phyloP scores from a whole-genome alignment of 2,329 filamentous ascomycete species.

The Sordariomycetes sp. region DNA sequence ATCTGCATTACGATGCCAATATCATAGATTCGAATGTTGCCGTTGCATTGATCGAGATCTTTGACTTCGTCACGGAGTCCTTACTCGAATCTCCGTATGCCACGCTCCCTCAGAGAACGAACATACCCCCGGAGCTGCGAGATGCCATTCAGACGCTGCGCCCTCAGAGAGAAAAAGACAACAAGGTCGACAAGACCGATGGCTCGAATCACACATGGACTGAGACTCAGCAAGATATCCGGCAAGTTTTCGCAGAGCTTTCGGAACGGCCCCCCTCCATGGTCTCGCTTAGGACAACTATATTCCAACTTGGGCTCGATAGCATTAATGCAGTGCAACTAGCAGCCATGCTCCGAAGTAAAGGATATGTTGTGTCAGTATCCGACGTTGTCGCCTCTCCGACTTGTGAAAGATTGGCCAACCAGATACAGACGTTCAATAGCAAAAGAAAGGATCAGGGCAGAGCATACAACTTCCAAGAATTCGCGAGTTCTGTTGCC shows the following conservation, averaged over 20 bases:
- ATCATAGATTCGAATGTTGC: constrained; percentile 18
- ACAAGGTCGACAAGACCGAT: constrained; percentile 1
- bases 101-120: constrained; percentile 7
- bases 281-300: constrained; percentile 56
- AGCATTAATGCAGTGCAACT: constrained; percentile 83
- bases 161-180: constrained; percentile 10
- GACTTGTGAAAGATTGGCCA: constrained; percentile 30
- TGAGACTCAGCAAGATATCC: constrained; percentile 39
- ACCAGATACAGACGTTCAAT: too few relatives aligned
- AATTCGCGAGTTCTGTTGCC: constrained; percentile 24
- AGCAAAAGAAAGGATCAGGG: constrained; percentile 8
- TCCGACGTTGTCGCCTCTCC: constrained; percentile 65
- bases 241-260: constrained; percentile 47
- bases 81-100: constrained; percentile 18
- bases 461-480: constrained; percentile 25
- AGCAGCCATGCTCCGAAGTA: constrained; percentile 54
- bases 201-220: constrained; percentile 35
- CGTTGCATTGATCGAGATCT: constrained; percentile 17
- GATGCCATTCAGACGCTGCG: constrained; percentile 11
- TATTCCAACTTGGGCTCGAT: constrained; percentile 83
- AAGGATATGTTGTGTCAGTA: constrained; percentile 50
- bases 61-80: constrained; percentile 17
- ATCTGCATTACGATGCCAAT: constrained; percentile 52
- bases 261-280: constrained; percentile 37
- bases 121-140: constrained; percentile 12